A percentile compares a stretch with the other conserved stretches of the same genome.
Conservation (phyloP, 2,329 filamentous ascomycete genomes). For the Aspergillus niger region DNA sequence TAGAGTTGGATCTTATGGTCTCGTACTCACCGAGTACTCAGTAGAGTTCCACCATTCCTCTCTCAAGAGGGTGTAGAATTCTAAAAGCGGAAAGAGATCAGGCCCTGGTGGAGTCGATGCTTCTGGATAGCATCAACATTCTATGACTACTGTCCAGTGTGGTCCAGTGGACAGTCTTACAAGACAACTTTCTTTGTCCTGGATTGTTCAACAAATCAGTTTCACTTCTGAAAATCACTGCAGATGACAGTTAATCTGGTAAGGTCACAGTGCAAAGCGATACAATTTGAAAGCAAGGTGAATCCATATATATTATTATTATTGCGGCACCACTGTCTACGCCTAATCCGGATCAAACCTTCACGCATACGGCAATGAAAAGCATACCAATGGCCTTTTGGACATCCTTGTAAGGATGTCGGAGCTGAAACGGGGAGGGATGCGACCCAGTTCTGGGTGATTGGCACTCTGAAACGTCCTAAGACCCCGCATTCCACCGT, state of each 20-base stretch:
- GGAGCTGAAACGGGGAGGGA: slow-evolving; percentile 20
- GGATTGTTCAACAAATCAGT: not conserved
- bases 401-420: not conserved
- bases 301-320: not conserved
- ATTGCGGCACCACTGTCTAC: not conserved
- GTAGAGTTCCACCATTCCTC: not conserved
- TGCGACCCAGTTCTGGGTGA: slow-evolving; percentile 14
- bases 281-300: not conserved
- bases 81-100: slow-evolving; percentile 2
- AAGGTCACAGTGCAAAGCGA: not conserved
- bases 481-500: slow-evolving; percentile 24
- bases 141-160: not conserved
- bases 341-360: not conserved
- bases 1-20: not conserved
- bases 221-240: not conserved
- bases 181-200: not conserved
- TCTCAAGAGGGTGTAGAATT: not conserved
- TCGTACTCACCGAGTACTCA: not conserved
- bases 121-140: not conserved
- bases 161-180: not conserved
- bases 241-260: no score
- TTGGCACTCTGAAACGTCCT: slow-evolving; percentile 23
- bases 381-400: slow-evolving; percentile 9
- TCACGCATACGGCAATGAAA: not conserved
- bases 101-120: not conserved